Evolutionary conservation across 176 grass and related monocot genomes (phyloP).

Genomic region (Eleusine coracana): DNA sequence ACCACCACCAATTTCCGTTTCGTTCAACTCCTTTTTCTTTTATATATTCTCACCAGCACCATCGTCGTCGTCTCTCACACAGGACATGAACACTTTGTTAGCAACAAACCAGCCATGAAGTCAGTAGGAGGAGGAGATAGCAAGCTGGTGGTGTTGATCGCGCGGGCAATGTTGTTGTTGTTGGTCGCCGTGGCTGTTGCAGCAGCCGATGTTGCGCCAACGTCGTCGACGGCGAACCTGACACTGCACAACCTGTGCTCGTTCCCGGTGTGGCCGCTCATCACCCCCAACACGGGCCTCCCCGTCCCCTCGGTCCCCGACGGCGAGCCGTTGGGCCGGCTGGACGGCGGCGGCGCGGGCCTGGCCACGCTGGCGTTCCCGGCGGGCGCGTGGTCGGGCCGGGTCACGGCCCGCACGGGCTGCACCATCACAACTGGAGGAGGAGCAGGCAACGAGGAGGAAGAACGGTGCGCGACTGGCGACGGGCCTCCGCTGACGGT

Average conservation of each 20-base stretch:
- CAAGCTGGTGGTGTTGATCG: background rate
- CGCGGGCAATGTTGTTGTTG: background rate
- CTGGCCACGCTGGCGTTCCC: slow-evolving; percentile 41
- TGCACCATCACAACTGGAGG: background rate
- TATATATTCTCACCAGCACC: no score
- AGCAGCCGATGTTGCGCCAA: background rate
- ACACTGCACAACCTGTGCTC: slow-evolving; percentile 51
- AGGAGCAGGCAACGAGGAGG: no score
- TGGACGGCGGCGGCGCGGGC: slow-evolving; percentile 36
- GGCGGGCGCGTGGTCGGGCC: slow-evolving; percentile 35
- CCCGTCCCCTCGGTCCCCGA: background rate
- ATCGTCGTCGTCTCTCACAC: no score
- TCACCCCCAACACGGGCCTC: slow-evolving; percentile 17
- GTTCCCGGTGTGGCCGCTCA: slow-evolving; percentile 28
- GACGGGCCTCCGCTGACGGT: slow-evolving; percentile 45
- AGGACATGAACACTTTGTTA: no score
- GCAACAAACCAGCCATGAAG: no score
- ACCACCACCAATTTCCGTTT: background rate
- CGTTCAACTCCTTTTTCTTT: background rate
- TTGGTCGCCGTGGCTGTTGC: background rate
- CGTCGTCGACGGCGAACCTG: slow-evolving; percentile 2
- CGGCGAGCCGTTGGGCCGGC: background rate
- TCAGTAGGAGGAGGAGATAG: no score
- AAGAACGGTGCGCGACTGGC: slow-evolving; percentile 9
- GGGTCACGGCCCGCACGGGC: slow-evolving; percentile 47